These are phyloP conservation scores for Rhodamnia rubescens DNA, from an alignment of 345 rosid genomes.

Conservation along the genomic window DNA sequence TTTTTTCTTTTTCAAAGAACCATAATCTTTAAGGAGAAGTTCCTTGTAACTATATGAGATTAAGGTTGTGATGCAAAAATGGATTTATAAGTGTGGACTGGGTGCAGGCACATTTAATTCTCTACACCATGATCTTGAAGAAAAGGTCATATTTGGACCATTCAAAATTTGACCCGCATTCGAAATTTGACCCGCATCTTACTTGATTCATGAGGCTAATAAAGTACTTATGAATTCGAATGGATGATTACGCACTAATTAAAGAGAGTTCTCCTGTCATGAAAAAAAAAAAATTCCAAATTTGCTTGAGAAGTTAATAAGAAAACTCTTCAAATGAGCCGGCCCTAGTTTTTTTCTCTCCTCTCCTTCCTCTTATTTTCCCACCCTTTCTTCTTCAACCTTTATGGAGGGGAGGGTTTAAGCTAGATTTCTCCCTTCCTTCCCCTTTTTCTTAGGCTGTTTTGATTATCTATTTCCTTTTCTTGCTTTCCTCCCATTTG, in stretches of 20 bases:
- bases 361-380: too few species aligned
- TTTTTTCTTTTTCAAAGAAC: background rate
- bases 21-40: background rate
- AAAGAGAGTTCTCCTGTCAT: background rate
- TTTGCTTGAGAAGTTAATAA: background rate
- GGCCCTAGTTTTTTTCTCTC: too few species aligned
- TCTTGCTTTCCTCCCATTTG: too few species aligned
- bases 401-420: too few species aligned
- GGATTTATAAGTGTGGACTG: background rate
- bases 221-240: background rate
- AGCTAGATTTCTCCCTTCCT: too few species aligned
- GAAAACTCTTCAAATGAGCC: background rate
- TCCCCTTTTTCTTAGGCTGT: too few species aligned
- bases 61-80: background rate
- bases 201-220: background rate
- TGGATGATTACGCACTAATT: background rate
- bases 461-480: too few species aligned
- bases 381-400: too few species aligned
- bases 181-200: background rate
- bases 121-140: background rate
- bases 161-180: background rate
- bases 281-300: background rate
- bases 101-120: background rate
- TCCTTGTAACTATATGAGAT: background rate
- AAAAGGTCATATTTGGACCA: background rate